Base-by-base conservation (phyloP, 75 land plant genomes). In the Pseudotsuga menziesii region DNA sequence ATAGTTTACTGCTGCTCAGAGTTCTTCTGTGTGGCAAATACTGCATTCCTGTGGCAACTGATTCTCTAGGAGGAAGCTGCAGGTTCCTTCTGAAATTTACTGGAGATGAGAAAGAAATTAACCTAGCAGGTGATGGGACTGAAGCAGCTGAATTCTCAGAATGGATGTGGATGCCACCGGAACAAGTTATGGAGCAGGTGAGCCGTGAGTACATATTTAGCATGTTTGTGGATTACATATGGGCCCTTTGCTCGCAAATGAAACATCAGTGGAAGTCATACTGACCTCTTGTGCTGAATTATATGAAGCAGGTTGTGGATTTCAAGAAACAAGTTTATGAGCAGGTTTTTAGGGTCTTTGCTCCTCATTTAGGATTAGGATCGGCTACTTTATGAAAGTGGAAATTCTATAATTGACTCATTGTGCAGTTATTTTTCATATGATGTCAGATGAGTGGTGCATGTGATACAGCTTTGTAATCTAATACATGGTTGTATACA, bases 71-170 rank as follows among this genome's bases (percentile, higher is more conserved):
- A 35, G 71, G 19, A 6, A 41, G 64, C 36, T 78, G 58, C 90
- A 93, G 94, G 96, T 91, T 93, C 48, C 86, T 94, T 62, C 88
- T 94, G 74, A 88, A 85, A 82, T 86, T 94, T 44, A 89, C 82
- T 48, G 89, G 86, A 16, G 84, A 91, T 76, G 97, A 94, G 2
- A 86, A 82, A 72, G 94, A 91, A 80, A 81, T 94, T 44, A 91
- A 91, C 83, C 62, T 91, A 61, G 83, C 83, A 52, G 88, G 77
- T 54, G 91, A 87, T 57, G 90, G 88, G 61, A 82, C 83, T 54
- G 94, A 91, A 75, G 74, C 79, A n/a, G 76, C 92, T 23, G 97
- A 94, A 75, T 94, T 94, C 70, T 83, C 92, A 20, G 92, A 91
- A 61, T 94, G 94, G 97, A 94, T 86, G 82, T 93, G 96, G 96